These are phyloP conservation scores for Trypanosoma caninum DNA, from an alignment of 208 protist species.

Conservation along the genomic window DNA sequence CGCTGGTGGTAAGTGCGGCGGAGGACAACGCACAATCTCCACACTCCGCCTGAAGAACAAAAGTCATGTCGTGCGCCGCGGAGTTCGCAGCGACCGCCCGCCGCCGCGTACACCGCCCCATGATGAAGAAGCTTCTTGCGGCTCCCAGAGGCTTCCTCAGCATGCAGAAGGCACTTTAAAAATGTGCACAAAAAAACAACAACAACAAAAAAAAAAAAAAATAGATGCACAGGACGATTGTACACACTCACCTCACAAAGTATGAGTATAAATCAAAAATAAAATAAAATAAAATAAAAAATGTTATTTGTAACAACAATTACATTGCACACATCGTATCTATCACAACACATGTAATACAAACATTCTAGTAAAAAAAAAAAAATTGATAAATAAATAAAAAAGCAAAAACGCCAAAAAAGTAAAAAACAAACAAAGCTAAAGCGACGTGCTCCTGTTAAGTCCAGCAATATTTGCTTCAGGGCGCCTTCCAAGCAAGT, in stretches of 20 bases:
- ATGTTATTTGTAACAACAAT: too few relatives aligned
- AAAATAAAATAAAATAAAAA: too few relatives aligned
- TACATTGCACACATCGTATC: too few relatives aligned
- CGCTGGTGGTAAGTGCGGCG: conserved; percentile 16
- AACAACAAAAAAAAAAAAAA: neutral
- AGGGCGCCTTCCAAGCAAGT: neutral
- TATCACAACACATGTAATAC: too few relatives aligned
- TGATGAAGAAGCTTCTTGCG: conserved; percentile 9
- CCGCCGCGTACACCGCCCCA: neutral
- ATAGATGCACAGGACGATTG: too few relatives aligned
- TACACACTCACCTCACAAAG: too few relatives aligned
- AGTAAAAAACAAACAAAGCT: conserved; percentile 13
- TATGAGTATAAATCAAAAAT: too few relatives aligned
- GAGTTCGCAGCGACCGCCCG: neutral
- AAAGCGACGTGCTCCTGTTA: conserved; percentile 5
- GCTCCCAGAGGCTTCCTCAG: conserved; percentile 24
- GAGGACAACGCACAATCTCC: neutral
- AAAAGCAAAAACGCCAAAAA: conserved; percentile 18
- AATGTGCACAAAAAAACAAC: too few relatives aligned
- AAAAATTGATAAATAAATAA: conserved; percentile 14
- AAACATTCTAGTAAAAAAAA: conserved; percentile 9
- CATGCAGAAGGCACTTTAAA: conserved; percentile 9
- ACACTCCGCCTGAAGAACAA: conserved; percentile 16
- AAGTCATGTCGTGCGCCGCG: conserved; percentile 8
- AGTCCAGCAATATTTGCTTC: neutral